Evolutionary conservation across 345 rosid species (phyloP).

Genomic region (Firmiana major): DNA sequence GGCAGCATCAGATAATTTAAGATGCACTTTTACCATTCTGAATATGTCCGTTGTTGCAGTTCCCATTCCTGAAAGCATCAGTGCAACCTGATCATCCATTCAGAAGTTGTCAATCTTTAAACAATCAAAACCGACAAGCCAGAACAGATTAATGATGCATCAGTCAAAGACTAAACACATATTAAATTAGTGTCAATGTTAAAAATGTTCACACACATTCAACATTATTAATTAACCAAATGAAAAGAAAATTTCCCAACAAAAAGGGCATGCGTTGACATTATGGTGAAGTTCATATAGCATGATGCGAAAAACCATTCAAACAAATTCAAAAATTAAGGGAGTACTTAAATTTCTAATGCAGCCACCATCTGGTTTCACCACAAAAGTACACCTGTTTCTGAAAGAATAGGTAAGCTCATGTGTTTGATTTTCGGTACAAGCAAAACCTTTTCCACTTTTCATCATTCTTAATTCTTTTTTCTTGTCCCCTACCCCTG

Average conservation of each 20-base stretch:
- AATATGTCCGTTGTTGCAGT: slow-evolving; percentile 67
- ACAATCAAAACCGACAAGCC: neutral
- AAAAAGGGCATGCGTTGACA: neutral
- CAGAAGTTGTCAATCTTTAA: neutral
- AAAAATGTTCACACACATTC: no score
- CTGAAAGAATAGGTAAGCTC: neutral
- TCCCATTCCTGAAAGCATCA: slow-evolving; percentile 99
- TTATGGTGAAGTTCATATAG: neutral
- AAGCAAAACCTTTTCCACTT: no score
- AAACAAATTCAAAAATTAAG: neutral
- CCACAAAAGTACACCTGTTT: neutral
- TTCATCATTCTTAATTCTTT: no score
- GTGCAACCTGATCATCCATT: slow-evolving; percentile 64
- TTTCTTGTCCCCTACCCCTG: no score
- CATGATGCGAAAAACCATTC: neutral
- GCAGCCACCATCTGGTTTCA: neutral
- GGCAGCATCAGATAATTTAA: neutral
- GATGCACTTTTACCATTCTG: slow-evolving; percentile 59
- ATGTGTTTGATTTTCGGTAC: no score
- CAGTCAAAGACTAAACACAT: no score
- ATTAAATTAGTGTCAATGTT: no score
- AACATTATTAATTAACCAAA: no score
- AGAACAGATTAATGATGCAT: no score
- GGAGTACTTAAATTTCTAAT: neutral
- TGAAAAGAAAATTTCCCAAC: no score